Conservation (phyloP, 192 early-diverging fungal species). For the Dispira simplex region DNA sequence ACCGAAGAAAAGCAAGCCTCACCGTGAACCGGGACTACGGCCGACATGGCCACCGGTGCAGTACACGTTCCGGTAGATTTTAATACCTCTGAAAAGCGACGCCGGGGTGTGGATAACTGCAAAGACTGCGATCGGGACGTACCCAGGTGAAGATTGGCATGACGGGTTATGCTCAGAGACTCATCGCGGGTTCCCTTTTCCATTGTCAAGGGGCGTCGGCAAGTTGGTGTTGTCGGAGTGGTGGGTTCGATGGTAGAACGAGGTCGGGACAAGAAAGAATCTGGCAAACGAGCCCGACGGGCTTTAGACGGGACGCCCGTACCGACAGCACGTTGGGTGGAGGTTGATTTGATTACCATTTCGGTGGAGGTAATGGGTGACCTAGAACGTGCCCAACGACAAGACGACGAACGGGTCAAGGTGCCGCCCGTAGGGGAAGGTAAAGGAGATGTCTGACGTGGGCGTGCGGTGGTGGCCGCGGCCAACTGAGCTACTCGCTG, state of each 20-base stretch:
- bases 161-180: too few relatives aligned
- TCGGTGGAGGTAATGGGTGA: too few relatives aligned
- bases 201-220: too few relatives aligned
- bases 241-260: too few relatives aligned
- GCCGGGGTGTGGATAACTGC: background rate
- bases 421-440: background rate
- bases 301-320: too few relatives aligned
- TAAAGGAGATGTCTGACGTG: background rate
- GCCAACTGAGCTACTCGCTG: constrained; percentile 3
- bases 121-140: background rate
- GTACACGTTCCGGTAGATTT: background rate
- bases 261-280: too few relatives aligned
- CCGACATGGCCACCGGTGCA: background rate
- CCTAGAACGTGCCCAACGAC: background rate
- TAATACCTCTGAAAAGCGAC: background rate
- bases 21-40: background rate
- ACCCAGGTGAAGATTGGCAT: too few relatives aligned
- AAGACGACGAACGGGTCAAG: background rate
- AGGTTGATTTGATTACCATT: too few relatives aligned
- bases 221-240: too few relatives aligned
- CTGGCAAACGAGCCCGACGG: too few relatives aligned
- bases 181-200: too few relatives aligned
- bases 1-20: background rate
- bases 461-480: background rate
- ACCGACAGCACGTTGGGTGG: too few relatives aligned